A percentile compares a stretch with the other conserved stretches of the same genome.
These are phyloP conservation scores for Alternaria infectoria DNA, from an alignment of 2,329 filamentous ascomycete species.

Conservation along the genomic window DNA sequence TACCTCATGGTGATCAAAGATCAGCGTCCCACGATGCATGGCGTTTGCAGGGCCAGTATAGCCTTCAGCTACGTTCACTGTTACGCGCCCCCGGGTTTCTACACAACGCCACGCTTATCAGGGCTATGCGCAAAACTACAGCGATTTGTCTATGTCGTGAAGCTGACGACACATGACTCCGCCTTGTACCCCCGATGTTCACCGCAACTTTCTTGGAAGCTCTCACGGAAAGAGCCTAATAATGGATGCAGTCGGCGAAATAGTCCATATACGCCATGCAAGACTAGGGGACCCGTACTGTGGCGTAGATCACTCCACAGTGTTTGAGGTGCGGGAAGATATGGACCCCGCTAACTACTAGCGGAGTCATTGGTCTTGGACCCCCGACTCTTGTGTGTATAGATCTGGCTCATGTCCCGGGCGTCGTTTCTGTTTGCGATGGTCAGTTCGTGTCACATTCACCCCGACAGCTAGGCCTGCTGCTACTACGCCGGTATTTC, in stretches of 20 bases:
- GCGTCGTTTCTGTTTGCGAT: neutral
- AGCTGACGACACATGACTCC: neutral
- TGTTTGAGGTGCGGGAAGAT: slow-evolving; percentile 9
- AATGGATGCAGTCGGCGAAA: neutral
- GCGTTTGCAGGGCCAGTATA: neutral
- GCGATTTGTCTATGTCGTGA: neutral
- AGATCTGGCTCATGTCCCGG: slow-evolving; percentile 10
- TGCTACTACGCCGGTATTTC: neutral
- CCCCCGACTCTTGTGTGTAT: slow-evolving; percentile 13
- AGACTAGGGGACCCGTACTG: neutral
- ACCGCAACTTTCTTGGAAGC: neutral
- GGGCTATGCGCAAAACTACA: neutral
- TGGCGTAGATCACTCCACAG: slow-evolving; percentile 6
- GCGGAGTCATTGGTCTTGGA: slow-evolving; percentile 6
- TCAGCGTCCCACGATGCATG: neutral
- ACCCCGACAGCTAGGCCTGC: neutral
- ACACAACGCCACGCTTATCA: neutral
- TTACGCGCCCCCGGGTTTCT: neutral
- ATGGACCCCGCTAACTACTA: slow-evolving; percentile 15
- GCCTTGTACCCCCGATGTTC: neutral
- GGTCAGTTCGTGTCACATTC: neutral
- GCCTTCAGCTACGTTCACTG: neutral
- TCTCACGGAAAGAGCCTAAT: neutral
- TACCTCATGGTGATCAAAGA: neutral
- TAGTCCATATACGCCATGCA: neutral